Evolutionary conservation across 768 basidiomycete genomes (phyloP), one percentile per base, ranked within the genome.

Genomic region (Artomyces pyxidatus): DNA sequence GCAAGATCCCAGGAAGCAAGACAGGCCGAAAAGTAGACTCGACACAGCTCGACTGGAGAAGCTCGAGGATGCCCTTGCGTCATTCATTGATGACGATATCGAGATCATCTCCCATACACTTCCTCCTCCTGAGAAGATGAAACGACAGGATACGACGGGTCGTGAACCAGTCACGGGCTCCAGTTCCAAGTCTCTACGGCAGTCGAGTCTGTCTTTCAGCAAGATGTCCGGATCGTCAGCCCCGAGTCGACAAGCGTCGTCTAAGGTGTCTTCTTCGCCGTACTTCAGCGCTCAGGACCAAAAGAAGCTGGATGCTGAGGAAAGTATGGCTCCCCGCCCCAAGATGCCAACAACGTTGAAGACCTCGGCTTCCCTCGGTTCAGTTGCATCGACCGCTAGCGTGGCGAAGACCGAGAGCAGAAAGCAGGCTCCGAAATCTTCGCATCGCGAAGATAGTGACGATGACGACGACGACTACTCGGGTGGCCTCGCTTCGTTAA

Each of bases 31-130:
- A 57, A 85, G 77, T 38, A 76, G 79, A 17, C 63, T 76, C n/a
- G 73, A 83, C 58, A 61, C 73, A 7, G 67, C 74, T 28, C 79
- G 86, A 39, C 63, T 93, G 45, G 66, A 76, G 12, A 71, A 79
- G 45, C 71, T 96, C 21, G 81, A 86, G 47, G 79, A 80, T 38
- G 71, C 81, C 6, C 68, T 96, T 6, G 70, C 74, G 2, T 66
- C 71, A 2, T 93, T 90, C 45, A 73, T 75, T 25, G 78, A 83
- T 40, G 75, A 78, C 38, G 80, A 80, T 16, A 69, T 86, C 25
- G 69, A 82, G 53, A 71, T 80, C 48, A 57, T 83, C 38, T 70
- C 73, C 4, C 64, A 71, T 46, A 65, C 66, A 12, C 53, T 57
- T 7, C 19, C 44, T 26, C n/a, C 28, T n/a, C 52, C 51, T 45